Evolutionary conservation across 164 flowering plant species (phyloP).

Genomic region (Sedum album): DNA sequence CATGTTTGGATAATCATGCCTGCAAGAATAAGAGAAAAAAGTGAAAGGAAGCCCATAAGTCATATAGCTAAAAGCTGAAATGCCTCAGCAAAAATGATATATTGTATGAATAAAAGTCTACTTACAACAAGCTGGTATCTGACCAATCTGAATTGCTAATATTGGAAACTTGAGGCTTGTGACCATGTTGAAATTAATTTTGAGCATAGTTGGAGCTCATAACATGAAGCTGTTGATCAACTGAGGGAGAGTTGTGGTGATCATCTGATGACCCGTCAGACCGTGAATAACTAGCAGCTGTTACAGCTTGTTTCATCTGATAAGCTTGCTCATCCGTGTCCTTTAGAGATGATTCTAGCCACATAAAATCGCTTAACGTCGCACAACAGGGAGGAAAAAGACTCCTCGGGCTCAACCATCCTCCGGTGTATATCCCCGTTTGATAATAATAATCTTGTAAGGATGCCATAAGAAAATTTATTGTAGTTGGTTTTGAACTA

Average conservation of each 20-base stretch:
- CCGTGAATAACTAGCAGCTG: slow-evolving; percentile 3
- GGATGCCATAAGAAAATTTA: slow-evolving; percentile 28
- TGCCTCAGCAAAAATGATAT: background rate
- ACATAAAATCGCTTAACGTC: slow-evolving; percentile 20
- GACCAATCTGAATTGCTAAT: background rate
- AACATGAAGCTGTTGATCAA: background rate
- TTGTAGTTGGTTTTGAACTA: background rate
- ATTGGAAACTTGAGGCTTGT: background rate
- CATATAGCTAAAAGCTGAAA: background rate
- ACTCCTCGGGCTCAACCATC: slow-evolving; percentile 51
- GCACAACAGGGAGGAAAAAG: slow-evolving; percentile 39
- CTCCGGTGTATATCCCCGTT: slow-evolving; percentile 32
- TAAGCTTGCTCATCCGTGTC: background rate
- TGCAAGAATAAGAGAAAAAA: background rate
- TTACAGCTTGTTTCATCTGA: background rate
- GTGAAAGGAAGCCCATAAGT: background rate
- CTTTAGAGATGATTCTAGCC: background rate
- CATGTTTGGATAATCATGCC: background rate
- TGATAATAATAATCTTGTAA: slow-evolving; percentile 44
- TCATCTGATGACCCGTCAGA: background rate
- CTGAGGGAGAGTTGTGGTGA: background rate
- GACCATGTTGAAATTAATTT: background rate
- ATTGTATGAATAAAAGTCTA: background rate
- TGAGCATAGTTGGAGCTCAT: background rate
- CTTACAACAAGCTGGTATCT: background rate